phyloP scores from a whole-genome alignment of 1,284 basidiomycete species.

The Ustilago xerochloae region DNA sequence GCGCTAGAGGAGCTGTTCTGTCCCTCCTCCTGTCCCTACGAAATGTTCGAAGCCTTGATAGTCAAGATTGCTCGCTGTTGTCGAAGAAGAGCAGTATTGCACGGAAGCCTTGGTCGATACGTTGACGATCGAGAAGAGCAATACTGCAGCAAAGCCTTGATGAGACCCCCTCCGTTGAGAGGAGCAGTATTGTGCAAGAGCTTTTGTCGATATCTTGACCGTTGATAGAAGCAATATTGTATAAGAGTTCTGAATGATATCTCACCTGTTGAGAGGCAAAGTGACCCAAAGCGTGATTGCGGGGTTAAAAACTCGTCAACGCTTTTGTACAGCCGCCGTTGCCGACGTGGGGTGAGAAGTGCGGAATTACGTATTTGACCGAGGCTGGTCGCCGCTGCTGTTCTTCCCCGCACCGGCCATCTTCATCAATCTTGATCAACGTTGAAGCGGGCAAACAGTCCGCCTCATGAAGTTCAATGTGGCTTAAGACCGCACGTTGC shows the following conservation, averaged over 20 bases:
- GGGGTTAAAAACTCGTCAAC: slow-evolving; percentile 25
- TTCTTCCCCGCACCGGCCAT: slow-evolving; percentile 8
- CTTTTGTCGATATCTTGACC: neutral
- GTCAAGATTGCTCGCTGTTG: neutral
- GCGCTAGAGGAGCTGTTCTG: neutral
- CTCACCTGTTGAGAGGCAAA: neutral
- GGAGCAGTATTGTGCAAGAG: neutral
- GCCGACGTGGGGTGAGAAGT: neutral
- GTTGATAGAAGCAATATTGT: neutral
- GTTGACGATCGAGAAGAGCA: neutral
- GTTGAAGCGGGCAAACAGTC: neutral
- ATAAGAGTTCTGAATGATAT: neutral
- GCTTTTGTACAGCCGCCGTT: neutral
- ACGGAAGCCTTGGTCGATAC: neutral
- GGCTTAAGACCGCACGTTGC: neutral
- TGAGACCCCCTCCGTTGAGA: neutral
- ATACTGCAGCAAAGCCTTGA: neutral
- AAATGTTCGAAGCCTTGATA: neutral
- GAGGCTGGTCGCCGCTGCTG: neutral
- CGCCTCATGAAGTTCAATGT: neutral
- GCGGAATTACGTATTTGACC: slow-evolving; percentile 19
- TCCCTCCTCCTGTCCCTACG: too few species aligned
- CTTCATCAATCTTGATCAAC: neutral
- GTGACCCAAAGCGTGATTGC: too few species aligned
- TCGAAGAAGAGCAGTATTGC: neutral